Evolutionary conservation across 805 yeast species (phyloP), one percentile per base, ranked within the genome.

Genomic region (Ogataea populi-albae): DNA sequence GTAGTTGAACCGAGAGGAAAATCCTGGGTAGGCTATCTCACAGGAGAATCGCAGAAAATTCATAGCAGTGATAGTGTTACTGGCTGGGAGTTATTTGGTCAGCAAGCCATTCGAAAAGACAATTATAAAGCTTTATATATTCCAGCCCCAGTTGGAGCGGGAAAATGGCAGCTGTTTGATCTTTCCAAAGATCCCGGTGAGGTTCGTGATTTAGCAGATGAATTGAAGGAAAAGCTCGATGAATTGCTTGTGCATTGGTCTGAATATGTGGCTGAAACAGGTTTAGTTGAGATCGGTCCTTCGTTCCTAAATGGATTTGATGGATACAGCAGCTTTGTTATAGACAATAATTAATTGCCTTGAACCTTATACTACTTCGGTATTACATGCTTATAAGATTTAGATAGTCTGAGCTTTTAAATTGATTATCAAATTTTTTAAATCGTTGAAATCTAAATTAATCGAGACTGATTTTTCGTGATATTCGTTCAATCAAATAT

Each of bases 11-110:
- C 71, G 11, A 61, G 66, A 49, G 80, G 81, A 3, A 55, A 50
- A 35, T 64, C 77, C 0, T 71, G 77, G 75, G 54, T 55, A 3
- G 42, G 57, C 1, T 69, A 62, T 43, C 47, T 74, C 22, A 31
- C 35, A 2, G 65, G 62, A 2, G 35, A 53, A 9, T 6, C 52
- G 2, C 54, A 50, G 2, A 25, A 45, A 4, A 61, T 69, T 23
- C 73, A 72, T 41, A 59, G 57, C 22, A 69, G 65, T 11, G 65
- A 69, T 9, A 61, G 67, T 2, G 70, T 68, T 15, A 65, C 69
- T 7, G 80, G 81, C 1, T 74, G 81, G 80, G 81, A 75, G 46
- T 54, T 75, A 11, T 73, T 75, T 46, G 77, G 75, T 1, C 79
- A 75, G 43, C 75, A 70, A 35, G 81, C 80, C 0, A 62, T 75